Evolutionary conservation across 352 stramenopile genomes (phyloP).

Genomic region (Globisporangium paroecandrum): DNA sequence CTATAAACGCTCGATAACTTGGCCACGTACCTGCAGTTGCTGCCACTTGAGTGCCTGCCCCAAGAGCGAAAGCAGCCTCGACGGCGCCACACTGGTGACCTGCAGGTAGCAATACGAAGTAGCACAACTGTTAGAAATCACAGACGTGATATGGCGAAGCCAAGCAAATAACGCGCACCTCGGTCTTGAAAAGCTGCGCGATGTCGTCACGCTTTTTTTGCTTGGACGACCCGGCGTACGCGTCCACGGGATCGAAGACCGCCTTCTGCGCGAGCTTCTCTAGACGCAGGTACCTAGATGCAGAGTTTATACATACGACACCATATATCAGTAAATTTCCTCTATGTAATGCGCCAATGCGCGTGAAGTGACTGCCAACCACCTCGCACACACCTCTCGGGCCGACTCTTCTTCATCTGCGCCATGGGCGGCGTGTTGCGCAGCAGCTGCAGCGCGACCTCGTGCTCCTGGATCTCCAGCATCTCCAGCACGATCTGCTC

Average conservation of each 20-base stretch:
- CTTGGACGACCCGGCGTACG: slow-evolving; percentile 65
- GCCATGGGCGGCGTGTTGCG: slow-evolving; percentile 41
- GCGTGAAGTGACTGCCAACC: neutral
- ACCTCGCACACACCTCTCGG: slow-evolving; percentile 35
- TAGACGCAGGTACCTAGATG: slow-evolving; percentile 54
- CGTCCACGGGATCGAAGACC: slow-evolving; percentile 64
- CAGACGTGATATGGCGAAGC: neutral
- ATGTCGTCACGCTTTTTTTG: slow-evolving; percentile 81
- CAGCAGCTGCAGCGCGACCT: slow-evolving; percentile 74
- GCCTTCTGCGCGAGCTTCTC: slow-evolving; percentile 69
- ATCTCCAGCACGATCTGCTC: slow-evolving; percentile 88
- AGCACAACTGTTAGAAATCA: neutral
- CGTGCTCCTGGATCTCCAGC: slow-evolving; percentile 75
- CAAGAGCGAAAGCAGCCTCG: slow-evolving; percentile 81
- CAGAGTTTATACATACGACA: neutral
- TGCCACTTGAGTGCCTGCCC: slow-evolving; percentile 91
- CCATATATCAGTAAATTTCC: slow-evolving; percentile 1
- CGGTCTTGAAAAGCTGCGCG: slow-evolving; percentile 63
- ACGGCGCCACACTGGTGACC: slow-evolving; percentile 73
- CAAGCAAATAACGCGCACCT: slow-evolving; percentile 31
- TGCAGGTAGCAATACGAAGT: neutral
- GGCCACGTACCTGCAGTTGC: slow-evolving; percentile 51
- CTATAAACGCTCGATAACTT: neutral
- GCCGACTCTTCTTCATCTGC: slow-evolving; percentile 46
- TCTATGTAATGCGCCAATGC: neutral